Percentiles rank a stretch among this genome's conserved stretches.
Conservation (phyloP, 192 early-diverging fungal genomes). For the Rhizophagus clarus region DNA sequence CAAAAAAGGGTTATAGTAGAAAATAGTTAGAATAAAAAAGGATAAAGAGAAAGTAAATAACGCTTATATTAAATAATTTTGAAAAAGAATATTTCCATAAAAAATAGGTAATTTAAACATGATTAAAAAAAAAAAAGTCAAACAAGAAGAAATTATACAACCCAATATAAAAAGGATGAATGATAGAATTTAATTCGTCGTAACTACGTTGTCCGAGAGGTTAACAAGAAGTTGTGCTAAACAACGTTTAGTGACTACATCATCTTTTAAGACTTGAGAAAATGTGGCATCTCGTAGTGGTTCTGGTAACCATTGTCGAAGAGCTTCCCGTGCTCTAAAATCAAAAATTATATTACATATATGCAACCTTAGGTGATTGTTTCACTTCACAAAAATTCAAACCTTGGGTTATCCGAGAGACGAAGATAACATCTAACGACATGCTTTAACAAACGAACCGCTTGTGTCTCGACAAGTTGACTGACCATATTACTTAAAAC, state of each 20-base stretch:
- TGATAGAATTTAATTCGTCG: slow-evolving; percentile 18
- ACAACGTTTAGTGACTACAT: slow-evolving; percentile 85
- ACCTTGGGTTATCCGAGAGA: slow-evolving; percentile 87
- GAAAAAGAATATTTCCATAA: background rate
- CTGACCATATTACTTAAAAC: slow-evolving; percentile 93
- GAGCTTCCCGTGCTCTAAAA: slow-evolving; percentile 79
- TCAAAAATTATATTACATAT: background rate
- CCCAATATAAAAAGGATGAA: slow-evolving; percentile 6
- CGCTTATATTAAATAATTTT: background rate
- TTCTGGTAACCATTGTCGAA: slow-evolving; percentile 89
- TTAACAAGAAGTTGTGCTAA: slow-evolving; percentile 69
- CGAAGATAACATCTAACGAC: slow-evolving; percentile 92
- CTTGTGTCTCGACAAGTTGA: slow-evolving; percentile 85
- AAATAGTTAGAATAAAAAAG: slow-evolving; percentile 21
- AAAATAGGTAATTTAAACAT: slow-evolving; percentile 10
- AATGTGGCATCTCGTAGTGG: slow-evolving; percentile 89
- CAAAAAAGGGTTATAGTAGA: background rate
- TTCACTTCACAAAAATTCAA: background rate
- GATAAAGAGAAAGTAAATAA: too few relatives aligned
- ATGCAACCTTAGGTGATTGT: background rate
- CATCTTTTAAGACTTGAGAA: slow-evolving; percentile 81
- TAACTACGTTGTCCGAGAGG: slow-evolving; percentile 47
- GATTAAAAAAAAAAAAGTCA: background rate
- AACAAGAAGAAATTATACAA: slow-evolving; percentile 18
- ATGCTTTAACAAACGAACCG: slow-evolving; percentile 88